Evolutionary conservation across 805 yeast species (phyloP), one percentile per base, ranked within the genome.

Genomic region (Metschnikowia peoriensis): DNA sequence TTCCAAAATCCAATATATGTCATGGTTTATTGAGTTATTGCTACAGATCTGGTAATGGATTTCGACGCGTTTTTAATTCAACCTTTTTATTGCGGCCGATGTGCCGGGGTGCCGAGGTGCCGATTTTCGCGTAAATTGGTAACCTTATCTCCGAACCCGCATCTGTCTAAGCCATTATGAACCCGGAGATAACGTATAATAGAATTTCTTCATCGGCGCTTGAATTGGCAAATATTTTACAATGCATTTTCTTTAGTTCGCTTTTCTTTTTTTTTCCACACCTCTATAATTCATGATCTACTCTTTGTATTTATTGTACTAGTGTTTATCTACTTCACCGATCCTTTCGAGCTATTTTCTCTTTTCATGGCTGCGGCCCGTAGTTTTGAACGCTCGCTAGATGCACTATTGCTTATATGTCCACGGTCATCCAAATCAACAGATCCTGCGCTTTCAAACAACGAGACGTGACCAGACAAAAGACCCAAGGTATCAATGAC

Each of bases 401-500:
- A 68, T 54, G 67, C 80, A 54, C 82, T 74, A 54, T 78, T 64
- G 45, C 71, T 68, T 28, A 86, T 68, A 66, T 87, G 93, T 12
- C 94, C 94, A 61, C 94, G 75, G 60, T 86, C 88, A 65, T 88
- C 93, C 61, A 88, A 72, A 37, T 83, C 85, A 35, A 88, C 86
- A 2, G 87, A 79, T 37, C 93, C 93, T 4, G 87, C 86, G 57
- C 87, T 85, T 65, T 87, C 92, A 67, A 87, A 87, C 44, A 88
- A 60, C 2, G 92, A 85, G 11, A 86, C 91, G 52, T 82, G 81
- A n/a, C 96, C 96, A 9, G 88, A 80, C 49, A 89, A 73, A 48
- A 88, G 74, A 2, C 96, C 96, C 59, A 92, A 71, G 0, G 96
- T 88, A 52, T 90, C 96, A 52, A 92, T 68, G 2, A 92, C 97